Evolutionary conservation across 2,329 filamentous ascomycete genomes (phyloP), one percentile per base, ranked within the genome.

Genomic region (Simplicillium sp.): DNA sequence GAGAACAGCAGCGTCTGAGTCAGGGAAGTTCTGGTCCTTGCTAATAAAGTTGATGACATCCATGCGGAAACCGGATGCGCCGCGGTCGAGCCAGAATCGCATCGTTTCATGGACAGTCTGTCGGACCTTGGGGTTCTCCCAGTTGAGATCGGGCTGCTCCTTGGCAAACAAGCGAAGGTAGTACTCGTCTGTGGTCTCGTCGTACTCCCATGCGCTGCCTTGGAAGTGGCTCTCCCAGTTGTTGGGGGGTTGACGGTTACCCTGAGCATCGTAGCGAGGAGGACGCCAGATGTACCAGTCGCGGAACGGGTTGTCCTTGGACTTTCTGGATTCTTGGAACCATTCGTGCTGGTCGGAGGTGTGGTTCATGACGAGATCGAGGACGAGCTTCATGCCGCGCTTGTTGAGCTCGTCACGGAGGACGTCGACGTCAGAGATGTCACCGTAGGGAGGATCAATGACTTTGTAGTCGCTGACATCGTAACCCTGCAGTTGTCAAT

Each of bases 71-170:
- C 80, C 80, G 43, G 80, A 73, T 1, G 76, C 73, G 2, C 82
- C 82, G 32, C 75, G 74, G 46, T 84, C 68, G 2, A 87, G 71
- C 84, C 84, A 88, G 60, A 87, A 88, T 16, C 72, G 70, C 68
- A 86, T 81, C 16, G 80, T 71, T 33, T 80, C 67, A 55, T 86
- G 80, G 2, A 85, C 78, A 2, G 79, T 80, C 41, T 72, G 61
- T 29, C 82, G 72, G 3, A 84, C 77, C 1, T 71, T 70, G 0
- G 70, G 68, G 50, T 82, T 81, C 54, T 87, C 80, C 83, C 83
- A 88, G 61, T 88, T 88, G 33, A 89, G 71, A 48, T 88, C 84
- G 0, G 84, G 84, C 54, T 87, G 84, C 48, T 82, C 75, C 4
- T 70, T 71, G 34, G 75, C 75, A 58, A 85, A 89, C 25, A 88